Evolutionary conservation across 345 rosid genomes (phyloP).

Genomic region (Salix caprea): DNA sequence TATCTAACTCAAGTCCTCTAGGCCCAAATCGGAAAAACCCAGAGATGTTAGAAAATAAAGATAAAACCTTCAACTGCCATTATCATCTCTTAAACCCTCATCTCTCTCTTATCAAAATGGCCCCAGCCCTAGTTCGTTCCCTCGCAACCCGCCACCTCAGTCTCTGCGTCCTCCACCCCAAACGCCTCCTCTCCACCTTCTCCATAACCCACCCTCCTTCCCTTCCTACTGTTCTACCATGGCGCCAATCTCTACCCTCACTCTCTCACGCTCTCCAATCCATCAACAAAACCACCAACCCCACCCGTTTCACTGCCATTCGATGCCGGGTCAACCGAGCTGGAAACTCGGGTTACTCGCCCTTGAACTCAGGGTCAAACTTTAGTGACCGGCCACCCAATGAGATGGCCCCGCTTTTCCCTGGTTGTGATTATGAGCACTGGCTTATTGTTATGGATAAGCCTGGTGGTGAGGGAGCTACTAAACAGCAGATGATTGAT

Average conservation of each 20-base stretch:
- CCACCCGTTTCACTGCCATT: conserved; percentile 44
- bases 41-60: too few species aligned
- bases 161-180: conserved; percentile 26
- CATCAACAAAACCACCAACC: conserved; percentile 2
- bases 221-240: conserved; percentile 26
- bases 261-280: conserved; percentile 22
- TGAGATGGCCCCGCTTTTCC: conserved; percentile 92
- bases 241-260: conserved; percentile 41
- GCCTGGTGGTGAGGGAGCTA: conserved; percentile 83
- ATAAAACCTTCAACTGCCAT: background rate
- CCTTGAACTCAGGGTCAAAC: conserved; percentile 81
- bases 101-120: conserved; percentile 27
- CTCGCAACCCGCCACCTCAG: conserved; percentile 45
- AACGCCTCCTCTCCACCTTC: conserved; percentile 37
- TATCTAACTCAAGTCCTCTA: background rate
- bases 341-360: conserved; percentile 71
- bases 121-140: conserved; percentile 50
- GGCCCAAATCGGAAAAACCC: background rate
- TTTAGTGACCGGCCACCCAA: conserved; percentile 92
- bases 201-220: background rate
- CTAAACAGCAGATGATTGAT: conserved; percentile 94
- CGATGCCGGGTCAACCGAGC: conserved; percentile 73
- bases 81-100: background rate
- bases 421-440: conserved; percentile 91
- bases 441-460: conserved; percentile 98